Evolutionary conservation across 106 monocot species (phyloP).

Genomic region (Apostasia ramifera): DNA sequence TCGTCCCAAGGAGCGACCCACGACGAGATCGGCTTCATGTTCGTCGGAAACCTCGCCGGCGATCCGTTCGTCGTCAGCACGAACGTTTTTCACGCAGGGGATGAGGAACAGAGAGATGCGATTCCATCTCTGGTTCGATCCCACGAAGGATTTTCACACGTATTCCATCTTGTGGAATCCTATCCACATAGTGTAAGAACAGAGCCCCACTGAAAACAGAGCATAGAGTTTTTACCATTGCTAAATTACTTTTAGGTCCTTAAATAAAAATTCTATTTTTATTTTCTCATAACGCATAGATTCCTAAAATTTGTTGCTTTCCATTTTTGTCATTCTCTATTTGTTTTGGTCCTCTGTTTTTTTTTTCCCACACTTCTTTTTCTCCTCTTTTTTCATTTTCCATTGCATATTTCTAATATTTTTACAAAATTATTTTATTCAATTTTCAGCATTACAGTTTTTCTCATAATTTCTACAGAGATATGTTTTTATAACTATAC

Average conservation of each 20-base stretch:
- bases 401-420: neutral
- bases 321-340: neutral
- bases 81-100: constrained; percentile 14
- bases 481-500: too few species aligned
- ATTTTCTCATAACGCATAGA: too few species aligned
- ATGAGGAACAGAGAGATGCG: constrained; percentile 12
- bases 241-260: neutral
- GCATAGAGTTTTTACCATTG: neutral
- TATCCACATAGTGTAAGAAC: neutral
- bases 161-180: constrained; percentile 12
- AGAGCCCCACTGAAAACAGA: neutral
- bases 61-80: constrained; percentile 9
- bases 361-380: neutral
- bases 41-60: constrained; percentile 13
- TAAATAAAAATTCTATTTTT: too few species aligned
- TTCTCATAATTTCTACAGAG: neutral
- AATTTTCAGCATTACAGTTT: neutral
- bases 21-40: constrained; percentile 20
- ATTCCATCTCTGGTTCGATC: constrained; percentile 20
- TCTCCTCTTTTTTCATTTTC: neutral
- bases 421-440: neutral
- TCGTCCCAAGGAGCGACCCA: constrained; percentile 1
- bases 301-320: neutral
- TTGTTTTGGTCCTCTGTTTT: neutral
- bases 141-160: constrained; percentile 14